Percentiles rank a stretch among this genome's conserved stretches.
These are phyloP conservation scores for Chaetomiaceae sp. DNA, from an alignment of 2,329 filamentous ascomycete genomes.

Conservation along the genomic window DNA sequence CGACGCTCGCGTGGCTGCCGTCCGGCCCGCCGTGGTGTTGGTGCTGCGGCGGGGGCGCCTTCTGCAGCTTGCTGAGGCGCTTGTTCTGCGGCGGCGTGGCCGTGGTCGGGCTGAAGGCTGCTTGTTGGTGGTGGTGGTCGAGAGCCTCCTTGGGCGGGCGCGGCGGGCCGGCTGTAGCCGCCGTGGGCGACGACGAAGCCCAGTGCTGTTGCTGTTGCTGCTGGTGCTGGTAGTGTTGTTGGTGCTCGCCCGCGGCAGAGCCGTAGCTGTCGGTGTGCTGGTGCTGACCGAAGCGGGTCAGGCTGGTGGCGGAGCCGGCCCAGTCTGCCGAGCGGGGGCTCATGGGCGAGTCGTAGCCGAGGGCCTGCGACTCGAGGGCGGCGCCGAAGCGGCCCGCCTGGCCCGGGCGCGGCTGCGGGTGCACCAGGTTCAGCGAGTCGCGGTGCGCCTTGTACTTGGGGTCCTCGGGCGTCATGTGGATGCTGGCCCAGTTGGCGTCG, in stretches of 20 bases:
- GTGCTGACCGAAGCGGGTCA: slow-evolving; percentile 45
- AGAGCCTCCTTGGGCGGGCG: slow-evolving; percentile 59
- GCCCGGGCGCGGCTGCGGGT: slow-evolving; percentile 70
- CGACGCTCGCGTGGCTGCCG: slow-evolving; percentile 51
- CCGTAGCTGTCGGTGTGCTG: slow-evolving; percentile 44
- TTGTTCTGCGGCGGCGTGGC: slow-evolving; percentile 42
- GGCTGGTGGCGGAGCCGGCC: slow-evolving; percentile 54
- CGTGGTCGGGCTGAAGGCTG: slow-evolving; percentile 24
- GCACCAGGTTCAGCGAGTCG: slow-evolving; percentile 72
- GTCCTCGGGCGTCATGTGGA: slow-evolving; percentile 54
- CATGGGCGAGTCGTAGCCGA: slow-evolving; percentile 57
- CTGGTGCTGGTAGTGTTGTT: too few species aligned
- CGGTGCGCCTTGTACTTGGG: slow-evolving; percentile 78
- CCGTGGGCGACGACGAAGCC: slow-evolving; percentile 37
- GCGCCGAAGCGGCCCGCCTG: slow-evolving; percentile 69
- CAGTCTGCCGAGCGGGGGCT: slow-evolving; percentile 57
- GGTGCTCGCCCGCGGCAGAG: slow-evolving; percentile 26
- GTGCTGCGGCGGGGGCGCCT: slow-evolving; percentile 26
- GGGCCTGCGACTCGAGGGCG: slow-evolving; percentile 65
- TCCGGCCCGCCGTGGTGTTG: slow-evolving; percentile 35
- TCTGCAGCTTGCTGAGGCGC: slow-evolving; percentile 46
- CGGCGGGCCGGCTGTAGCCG: slow-evolving; percentile 36
- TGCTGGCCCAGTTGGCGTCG: slow-evolving; percentile 28
- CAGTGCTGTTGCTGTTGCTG: slow-evolving; percentile 40
- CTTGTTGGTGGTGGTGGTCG: slow-evolving; percentile 26